Percentiles rank a stretch among this genome's conserved stretches.
Conservation (phyloP, 192 early-diverging fungal genomes). For the Rhizophagus clarus region DNA sequence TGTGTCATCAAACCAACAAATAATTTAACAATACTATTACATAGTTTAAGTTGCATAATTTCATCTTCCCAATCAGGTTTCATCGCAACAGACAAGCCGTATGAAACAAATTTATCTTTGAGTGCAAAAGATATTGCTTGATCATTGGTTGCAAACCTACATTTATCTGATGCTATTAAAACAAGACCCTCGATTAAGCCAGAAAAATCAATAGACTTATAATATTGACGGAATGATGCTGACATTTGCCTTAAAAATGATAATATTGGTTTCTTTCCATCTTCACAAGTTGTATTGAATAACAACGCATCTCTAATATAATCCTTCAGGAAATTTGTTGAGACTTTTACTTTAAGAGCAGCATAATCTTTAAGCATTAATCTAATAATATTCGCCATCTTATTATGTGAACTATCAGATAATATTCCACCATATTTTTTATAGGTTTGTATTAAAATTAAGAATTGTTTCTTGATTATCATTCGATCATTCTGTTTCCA, state of each 20-base stretch:
- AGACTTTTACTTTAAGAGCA: conserved; percentile 38
- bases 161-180: conserved; percentile 39
- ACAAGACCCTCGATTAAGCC: conserved; percentile 49
- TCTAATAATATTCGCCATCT: conserved; percentile 48
- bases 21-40: conserved; percentile 48
- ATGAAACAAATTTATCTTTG: conserved; percentile 45
- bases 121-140: conserved; percentile 41
- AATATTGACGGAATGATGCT: conserved; percentile 39
- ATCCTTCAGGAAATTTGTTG: conserved; percentile 52
- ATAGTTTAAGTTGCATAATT: conserved; percentile 39
- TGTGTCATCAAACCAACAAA: conserved; percentile 53
- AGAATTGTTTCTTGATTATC: conserved; percentile 57
- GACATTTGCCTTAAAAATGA: conserved; percentile 36
- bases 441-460: conserved; percentile 49
- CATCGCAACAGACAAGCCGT: conserved; percentile 40
- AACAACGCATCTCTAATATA: conserved; percentile 43
- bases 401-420: conserved; percentile 47
- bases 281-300: conserved; percentile 12
- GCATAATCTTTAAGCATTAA: conserved; percentile 53
- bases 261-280: conserved; percentile 26
- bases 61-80: conserved; percentile 48
- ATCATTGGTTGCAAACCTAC: conserved; percentile 36
- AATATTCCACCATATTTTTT: conserved; percentile 46
- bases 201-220: conserved; percentile 50
- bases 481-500: conserved; percentile 63